Conservation (phyloP, 164 flowering plant species). For the Euptelea pleiosperma region DNA sequence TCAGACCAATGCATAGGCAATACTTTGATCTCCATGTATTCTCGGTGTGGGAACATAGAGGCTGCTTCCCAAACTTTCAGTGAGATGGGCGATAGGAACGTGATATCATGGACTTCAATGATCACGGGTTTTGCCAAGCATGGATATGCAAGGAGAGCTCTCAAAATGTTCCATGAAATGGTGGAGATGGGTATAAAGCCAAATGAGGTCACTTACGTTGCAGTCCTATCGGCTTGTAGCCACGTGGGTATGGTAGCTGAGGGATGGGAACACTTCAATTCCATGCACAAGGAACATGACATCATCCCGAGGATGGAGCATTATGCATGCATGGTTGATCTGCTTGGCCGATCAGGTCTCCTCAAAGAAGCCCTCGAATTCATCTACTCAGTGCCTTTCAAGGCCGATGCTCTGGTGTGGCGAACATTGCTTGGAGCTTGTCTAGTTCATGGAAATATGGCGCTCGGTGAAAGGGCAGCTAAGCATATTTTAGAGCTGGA, state of each 20-base stretch:
- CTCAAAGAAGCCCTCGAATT: conserved; percentile 58
- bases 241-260: conserved; percentile 69
- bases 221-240: conserved; percentile 83
- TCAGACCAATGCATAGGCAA: conserved; percentile 46
- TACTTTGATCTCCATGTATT: conserved; percentile 80
- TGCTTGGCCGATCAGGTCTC: conserved; percentile 66
- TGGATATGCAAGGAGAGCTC: conserved; percentile 60
- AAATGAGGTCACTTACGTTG: conserved; percentile 69
- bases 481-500: conserved; percentile 59
- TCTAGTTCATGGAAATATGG: conserved; percentile 46
- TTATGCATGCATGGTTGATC: conserved; percentile 88
- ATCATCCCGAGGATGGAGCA: conserved; percentile 79
- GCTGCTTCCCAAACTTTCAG: conserved; percentile 57
- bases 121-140: conserved; percentile 85
- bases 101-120: conserved; percentile 86
- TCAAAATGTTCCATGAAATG: conserved; percentile 61
- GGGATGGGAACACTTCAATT: conserved; percentile 66
- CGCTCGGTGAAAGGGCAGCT: conserved; percentile 61
- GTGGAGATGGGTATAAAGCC: conserved; percentile 47
- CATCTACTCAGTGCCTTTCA: conserved; percentile 61
- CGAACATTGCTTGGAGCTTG: conserved; percentile 85
- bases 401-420: conserved; percentile 68
- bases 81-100: conserved; percentile 48
- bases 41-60: conserved; percentile 72
- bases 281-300: conserved; percentile 54